phyloP scores from a whole-genome alignment of 2,329 filamentous ascomycete species.

The Beauveria pseudobassiana region DNA sequence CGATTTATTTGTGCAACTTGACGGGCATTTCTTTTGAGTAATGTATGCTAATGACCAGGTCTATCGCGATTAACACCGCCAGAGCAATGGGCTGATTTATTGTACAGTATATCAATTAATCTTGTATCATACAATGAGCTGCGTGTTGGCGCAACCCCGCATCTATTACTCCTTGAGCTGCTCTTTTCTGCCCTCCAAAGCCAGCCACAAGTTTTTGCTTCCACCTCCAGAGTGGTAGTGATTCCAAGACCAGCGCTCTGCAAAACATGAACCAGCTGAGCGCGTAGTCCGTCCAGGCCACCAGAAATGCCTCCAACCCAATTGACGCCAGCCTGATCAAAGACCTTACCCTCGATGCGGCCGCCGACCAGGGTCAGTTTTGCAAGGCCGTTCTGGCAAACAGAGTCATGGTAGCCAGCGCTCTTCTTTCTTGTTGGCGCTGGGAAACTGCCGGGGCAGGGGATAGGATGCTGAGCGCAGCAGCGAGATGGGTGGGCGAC shows the following conservation, averaged over 20 bases:
- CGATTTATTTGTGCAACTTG: too few relatives aligned
- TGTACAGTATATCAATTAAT: neutral
- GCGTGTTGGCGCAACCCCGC: neutral
- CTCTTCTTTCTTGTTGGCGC: conserved; percentile 68
- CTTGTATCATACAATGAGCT: neutral
- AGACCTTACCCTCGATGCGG: conserved; percentile 75
- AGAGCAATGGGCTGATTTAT: neutral
- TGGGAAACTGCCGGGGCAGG: conserved; percentile 67
- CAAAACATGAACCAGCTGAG: conserved; percentile 73
- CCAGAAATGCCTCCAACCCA: conserved; percentile 70
- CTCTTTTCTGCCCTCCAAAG: conserved; percentile 72
- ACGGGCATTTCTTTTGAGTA: too few relatives aligned
- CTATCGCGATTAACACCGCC: neutral
- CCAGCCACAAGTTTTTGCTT: conserved; percentile 76
- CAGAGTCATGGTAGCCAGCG: conserved; percentile 73
- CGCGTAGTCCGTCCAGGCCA: conserved; percentile 71
- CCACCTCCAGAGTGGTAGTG: conserved; percentile 71
- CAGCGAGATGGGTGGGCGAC: conserved; percentile 75
- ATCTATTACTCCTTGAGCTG: conserved; percentile 62
- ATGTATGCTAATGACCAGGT: too few relatives aligned
- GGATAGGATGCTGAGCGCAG: conserved; percentile 69
- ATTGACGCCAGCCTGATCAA: conserved; percentile 63
- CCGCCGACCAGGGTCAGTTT: conserved; percentile 86
- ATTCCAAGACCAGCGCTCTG: conserved; percentile 73
- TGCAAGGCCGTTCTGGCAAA: conserved; percentile 72